These are phyloP conservation scores for Rhizophagus clarus DNA, from an alignment of 192 early-diverging fungal species.

Conservation along the genomic window DNA sequence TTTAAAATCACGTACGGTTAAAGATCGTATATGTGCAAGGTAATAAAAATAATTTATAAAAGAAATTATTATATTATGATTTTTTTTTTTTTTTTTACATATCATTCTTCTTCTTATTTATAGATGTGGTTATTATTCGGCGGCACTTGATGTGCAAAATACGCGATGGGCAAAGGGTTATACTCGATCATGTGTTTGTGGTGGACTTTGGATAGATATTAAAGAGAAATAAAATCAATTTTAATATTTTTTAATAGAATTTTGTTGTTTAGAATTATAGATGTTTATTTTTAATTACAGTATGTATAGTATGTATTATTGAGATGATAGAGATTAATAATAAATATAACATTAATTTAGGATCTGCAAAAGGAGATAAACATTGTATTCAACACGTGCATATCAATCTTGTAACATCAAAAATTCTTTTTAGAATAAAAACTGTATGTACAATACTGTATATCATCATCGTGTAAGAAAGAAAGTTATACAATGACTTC, in stretches of 20 bases:
- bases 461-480: too few relatives aligned
- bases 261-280: too few relatives aligned
- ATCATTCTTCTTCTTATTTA: not conserved
- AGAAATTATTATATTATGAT: not conserved
- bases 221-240: not conserved
- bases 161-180: conserved; percentile 13
- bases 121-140: conserved; percentile 15
- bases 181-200: conserved; percentile 25
- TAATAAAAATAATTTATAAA: not conserved
- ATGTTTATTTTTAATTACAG: too few relatives aligned
- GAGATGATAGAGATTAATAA: too few relatives aligned
- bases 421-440: too few relatives aligned
- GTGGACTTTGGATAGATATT: conserved; percentile 23
- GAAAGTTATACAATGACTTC: not conserved
- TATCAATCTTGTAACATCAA: too few relatives aligned
- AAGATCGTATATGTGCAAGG: conserved; percentile 13
- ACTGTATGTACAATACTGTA: too few relatives aligned
- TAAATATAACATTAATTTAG: too few relatives aligned
- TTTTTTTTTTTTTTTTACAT: not conserved
- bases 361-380: too few relatives aligned
- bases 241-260: too few relatives aligned
- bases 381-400: too few relatives aligned
- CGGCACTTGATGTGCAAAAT: not conserved
- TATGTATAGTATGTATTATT: too few relatives aligned
- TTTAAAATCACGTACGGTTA: conserved; percentile 15